A percentile compares a stretch with the other conserved stretches of the same genome.
Conservation (phyloP, 306 rosid species). For the Phaseolus lunatus region DNA sequence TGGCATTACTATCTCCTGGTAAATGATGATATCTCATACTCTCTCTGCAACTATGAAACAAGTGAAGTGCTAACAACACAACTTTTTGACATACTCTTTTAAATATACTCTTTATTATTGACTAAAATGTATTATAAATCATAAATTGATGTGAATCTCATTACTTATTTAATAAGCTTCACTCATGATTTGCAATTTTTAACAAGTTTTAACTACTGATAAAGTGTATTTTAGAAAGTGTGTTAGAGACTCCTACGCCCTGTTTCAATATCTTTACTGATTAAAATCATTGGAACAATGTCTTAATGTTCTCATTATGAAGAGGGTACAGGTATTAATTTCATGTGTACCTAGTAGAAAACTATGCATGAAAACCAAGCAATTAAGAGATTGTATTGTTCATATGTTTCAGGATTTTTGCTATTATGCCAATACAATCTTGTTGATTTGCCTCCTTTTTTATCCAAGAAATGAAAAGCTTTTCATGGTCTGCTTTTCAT, state of each 20-base stretch:
- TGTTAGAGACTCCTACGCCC: background rate
- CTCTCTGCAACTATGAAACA: background rate
- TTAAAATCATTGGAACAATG: constrained; percentile 8
- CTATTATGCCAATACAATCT: constrained; percentile 84
- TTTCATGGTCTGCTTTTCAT: constrained; percentile 80
- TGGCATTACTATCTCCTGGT: constrained; percentile 98
- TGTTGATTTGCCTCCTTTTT: constrained; percentile 69
- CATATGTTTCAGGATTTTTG: constrained; percentile 71
- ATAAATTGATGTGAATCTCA: background rate
- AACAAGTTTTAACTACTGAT: background rate
- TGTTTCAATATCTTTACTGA: constrained; percentile 17
- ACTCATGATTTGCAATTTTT: background rate
- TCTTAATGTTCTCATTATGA: constrained; percentile 18
- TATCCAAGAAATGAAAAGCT: constrained; percentile 80
- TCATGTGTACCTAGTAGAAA: background rate
- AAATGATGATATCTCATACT: constrained; percentile 40
- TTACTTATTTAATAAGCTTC: background rate
- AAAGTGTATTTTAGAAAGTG: background rate
- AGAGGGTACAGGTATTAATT: background rate
- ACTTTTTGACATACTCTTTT: background rate
- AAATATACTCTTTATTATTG: background rate
- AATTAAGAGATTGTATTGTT: constrained; percentile 43
- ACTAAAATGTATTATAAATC: too few relatives aligned
- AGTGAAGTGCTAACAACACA: background rate
- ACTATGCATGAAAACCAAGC: constrained; percentile 4